These are phyloP conservation scores for Fonsecaea pedrosoi DNA, from an alignment of 2,329 filamentous ascomycete genomes.

Conservation along the genomic window DNA sequence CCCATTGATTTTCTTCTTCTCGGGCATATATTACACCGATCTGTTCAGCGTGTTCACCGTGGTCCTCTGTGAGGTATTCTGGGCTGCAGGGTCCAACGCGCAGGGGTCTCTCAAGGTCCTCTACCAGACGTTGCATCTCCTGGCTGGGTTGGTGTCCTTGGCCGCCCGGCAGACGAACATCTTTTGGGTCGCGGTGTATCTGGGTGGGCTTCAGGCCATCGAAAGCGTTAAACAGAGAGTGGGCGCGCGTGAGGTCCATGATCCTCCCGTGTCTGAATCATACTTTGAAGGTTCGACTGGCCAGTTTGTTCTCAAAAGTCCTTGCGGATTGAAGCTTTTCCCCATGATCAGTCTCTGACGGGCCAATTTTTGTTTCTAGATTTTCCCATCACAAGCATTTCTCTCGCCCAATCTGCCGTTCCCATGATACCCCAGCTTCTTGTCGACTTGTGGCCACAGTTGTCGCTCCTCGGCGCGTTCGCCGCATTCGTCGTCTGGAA, in stretches of 20 bases:
- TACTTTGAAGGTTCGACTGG: constrained; percentile 55
- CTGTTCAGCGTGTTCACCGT: constrained; percentile 80
- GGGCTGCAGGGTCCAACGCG: constrained; percentile 38
- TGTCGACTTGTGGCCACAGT: constrained; percentile 53
- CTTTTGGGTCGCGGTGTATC: constrained; percentile 77
- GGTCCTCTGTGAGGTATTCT: constrained; percentile 68
- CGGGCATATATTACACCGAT: constrained; percentile 93
- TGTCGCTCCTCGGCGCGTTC: constrained; percentile 72
- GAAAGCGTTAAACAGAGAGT: constrained; percentile 41
- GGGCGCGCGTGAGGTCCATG: constrained; percentile 54
- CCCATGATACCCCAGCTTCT: constrained; percentile 42
- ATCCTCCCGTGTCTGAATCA: constrained; percentile 57
- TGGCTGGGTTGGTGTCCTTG: constrained; percentile 70
- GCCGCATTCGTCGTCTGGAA: constrained; percentile 82
- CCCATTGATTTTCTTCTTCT: constrained; percentile 94
- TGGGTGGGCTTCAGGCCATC: constrained; percentile 54
- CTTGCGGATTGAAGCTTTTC: background rate
- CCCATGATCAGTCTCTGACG: constrained; percentile 13
- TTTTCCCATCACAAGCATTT: constrained; percentile 53
- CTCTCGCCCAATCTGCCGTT: constrained; percentile 65
- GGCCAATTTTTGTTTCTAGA: constrained; percentile 38
- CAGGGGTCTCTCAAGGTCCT: constrained; percentile 32
- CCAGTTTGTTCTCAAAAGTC: constrained; percentile 3
- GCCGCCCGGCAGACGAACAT: constrained; percentile 93
- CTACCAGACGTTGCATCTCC: constrained; percentile 48